Evolutionary conservation across 2,329 filamentous ascomycete genomes (phyloP).

Genomic region (Magnaporthiopsis rhizophila): DNA sequence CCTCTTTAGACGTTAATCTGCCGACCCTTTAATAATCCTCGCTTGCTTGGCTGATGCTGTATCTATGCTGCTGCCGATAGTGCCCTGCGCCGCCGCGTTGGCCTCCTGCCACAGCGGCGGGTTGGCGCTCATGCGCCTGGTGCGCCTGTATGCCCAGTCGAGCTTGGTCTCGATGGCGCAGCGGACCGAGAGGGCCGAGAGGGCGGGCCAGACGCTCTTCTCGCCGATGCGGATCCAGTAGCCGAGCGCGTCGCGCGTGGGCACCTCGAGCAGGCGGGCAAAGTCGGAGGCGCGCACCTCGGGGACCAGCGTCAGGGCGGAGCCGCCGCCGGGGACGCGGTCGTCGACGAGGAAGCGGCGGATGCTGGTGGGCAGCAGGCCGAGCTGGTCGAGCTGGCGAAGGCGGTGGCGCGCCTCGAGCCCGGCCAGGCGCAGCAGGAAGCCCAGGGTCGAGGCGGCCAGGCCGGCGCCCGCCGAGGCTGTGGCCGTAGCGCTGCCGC

Average conservation of each 20-base stretch:
- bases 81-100: background rate
- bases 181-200: slow-evolving; percentile 71
- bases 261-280: slow-evolving; percentile 70
- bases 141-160: slow-evolving; percentile 34
- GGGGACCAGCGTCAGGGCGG: slow-evolving; percentile 66
- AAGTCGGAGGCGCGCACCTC: slow-evolving; percentile 69
- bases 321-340: slow-evolving; percentile 55
- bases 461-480: slow-evolving; percentile 9
- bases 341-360: slow-evolving; percentile 77
- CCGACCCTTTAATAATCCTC: background rate
- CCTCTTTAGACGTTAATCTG: background rate
- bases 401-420: slow-evolving; percentile 65
- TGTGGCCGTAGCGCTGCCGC: slow-evolving; percentile 39
- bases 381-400: slow-evolving; percentile 69
- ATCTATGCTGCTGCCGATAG: background rate
- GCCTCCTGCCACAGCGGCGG: background rate
- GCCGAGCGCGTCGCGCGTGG: slow-evolving; percentile 64
- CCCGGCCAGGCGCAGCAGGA: slow-evolving; percentile 59
- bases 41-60: background rate
- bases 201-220: slow-evolving; percentile 81
- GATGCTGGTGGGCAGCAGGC: slow-evolving; percentile 60
- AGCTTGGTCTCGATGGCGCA: slow-evolving; percentile 84
- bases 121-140: slow-evolving; percentile 2
- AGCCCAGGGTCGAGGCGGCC: slow-evolving; percentile 33
- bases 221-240: slow-evolving; percentile 86